Percentiles rank a stretch among this genome's conserved stretches.
phyloP scores from a whole-genome alignment of 495 filamentous ascomycete species.

The Penicillium parvum region DNA sequence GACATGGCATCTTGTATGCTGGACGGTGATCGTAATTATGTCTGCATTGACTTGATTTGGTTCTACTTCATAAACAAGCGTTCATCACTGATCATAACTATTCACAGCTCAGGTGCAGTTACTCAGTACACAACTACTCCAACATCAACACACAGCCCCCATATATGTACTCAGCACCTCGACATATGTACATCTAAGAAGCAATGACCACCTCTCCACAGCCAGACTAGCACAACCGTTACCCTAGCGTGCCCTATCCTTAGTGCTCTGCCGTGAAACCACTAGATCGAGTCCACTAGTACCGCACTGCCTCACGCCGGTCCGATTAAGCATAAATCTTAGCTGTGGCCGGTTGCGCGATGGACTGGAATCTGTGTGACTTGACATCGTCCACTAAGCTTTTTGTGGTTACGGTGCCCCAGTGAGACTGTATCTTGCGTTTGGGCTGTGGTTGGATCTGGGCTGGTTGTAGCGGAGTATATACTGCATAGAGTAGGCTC shows the following conservation, averaged over 20 bases:
- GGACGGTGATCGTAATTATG: too few species aligned
- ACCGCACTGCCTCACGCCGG: slow-evolving; percentile 13
- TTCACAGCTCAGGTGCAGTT: too few species aligned
- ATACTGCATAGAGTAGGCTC: too few species aligned
- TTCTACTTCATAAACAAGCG: too few species aligned
- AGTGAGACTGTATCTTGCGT: too few species aligned
- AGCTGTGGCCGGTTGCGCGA: slow-evolving; percentile 9
- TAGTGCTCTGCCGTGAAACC: slow-evolving; percentile 4
- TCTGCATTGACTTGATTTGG: too few species aligned
- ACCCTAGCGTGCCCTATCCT: background rate
- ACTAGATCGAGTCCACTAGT: slow-evolving; percentile 12
- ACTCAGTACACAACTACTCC: too few species aligned
- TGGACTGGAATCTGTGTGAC: slow-evolving; percentile 9
- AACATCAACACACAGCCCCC: too few species aligned
- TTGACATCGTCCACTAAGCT: slow-evolving; percentile 8
- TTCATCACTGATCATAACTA: too few species aligned
- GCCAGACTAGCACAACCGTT: background rate
- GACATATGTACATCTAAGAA: background rate
- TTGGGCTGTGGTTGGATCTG: too few species aligned
- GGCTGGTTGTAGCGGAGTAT: background rate
- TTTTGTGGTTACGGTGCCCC: slow-evolving; percentile 1
- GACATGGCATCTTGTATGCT: too few species aligned
- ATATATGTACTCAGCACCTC: too few species aligned
- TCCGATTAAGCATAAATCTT: slow-evolving; percentile 22
- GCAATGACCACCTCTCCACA: background rate